Base-by-base conservation (phyloP, 306 rosid species). In the Rosa lucieae region DNA sequence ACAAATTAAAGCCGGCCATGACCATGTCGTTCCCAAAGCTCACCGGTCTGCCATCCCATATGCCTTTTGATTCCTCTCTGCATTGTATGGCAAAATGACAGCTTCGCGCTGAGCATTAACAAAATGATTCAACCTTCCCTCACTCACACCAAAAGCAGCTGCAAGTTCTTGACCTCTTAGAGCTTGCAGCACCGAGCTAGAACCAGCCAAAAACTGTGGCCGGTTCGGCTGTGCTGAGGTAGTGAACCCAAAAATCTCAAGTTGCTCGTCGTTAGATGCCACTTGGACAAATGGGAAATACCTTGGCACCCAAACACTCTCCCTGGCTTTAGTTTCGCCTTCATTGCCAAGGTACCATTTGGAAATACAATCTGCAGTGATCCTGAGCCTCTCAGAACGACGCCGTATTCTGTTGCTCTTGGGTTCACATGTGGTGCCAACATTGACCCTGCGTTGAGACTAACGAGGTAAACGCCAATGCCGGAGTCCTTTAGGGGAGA, bases 401-500 rank as follows among this genome's bases (percentile, higher is more conserved):
- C 65, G 17, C 96, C 96, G 72, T 88, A 92, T 77, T 94, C 96
- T 7, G 92, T 86, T n/a, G 98, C 98, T 42, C 78, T 85, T 72
- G 98, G 96, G 68, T 94, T 92, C 77, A 92, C 56, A 77, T 92
- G 98, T 0, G 98, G 98, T 23, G 97, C 87, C 97, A 94, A 85
- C 97, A 94, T 94, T 0, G 98, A 83, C 61, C 98, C 94, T 85
- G 94, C 88, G 1, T 86, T 78, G 83, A 94, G 97, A 78, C 88
- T 89, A 82, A 92, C 94, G 5, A 85, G 92, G 78, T 85, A 92
- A 56, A 89, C 73, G 13, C 96, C 90, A 52, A 87, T 37, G 67
- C 88, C 93, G 3, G 97, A 87, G 48, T 65, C 70, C 71, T 74
- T 63, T 51, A 94, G 89, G 3, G 94, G 94, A 7, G 78, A 5